Base-by-base conservation (phyloP, 2,329 filamentous ascomycete genomes). In the Trichophyton benhamiae region DNA sequence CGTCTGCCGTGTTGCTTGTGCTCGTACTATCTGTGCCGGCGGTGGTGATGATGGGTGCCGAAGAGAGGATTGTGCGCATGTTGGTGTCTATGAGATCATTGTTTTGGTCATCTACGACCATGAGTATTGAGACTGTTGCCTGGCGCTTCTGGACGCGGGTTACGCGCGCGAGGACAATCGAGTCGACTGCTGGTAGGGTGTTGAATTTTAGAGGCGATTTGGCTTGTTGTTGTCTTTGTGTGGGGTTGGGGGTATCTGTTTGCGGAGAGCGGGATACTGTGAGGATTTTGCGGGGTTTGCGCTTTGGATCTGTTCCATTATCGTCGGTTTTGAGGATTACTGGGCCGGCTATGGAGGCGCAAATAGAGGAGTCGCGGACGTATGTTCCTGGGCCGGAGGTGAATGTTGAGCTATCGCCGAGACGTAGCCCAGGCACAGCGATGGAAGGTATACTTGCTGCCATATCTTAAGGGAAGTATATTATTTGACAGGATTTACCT, bases 101-200 rank as follows among this genome's bases (percentile, higher is more conserved):
- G 30, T 64, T 61, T 60, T 60, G 17, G 38, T 74, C 67, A 68
- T 86, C 80, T 62, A 88, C 84, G 27, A 96, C 87, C 63, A 92
- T 87, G 63, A 96, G 82, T 67, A 97, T 96, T 22, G 87, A 87
- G 60, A 95, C 86, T 27, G 87, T 87, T 4, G 90, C 91, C 77
- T 96, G 91, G 64, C 88, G 85, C 55, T 89, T 87, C 72, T 88
- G 87, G 61, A 96, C 87, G 57, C 92, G 87, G 41, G 89, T 89
- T 46, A 99, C 89, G 41, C 88, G 85, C 65, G 89, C 91, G 44
- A 99, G 82, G 44, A 97, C 89, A 15, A 85, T 80, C 67, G 87
- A 87, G 69, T 86, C 83, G 46, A 96, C 89, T 66, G 88, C 84
- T 1, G 94, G 94, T 6, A 96, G 81, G 59, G 91, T 83, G 72